Conservation (phyloP, 768 basidiomycete species). For the Hydnomerulius pinastri region DNA sequence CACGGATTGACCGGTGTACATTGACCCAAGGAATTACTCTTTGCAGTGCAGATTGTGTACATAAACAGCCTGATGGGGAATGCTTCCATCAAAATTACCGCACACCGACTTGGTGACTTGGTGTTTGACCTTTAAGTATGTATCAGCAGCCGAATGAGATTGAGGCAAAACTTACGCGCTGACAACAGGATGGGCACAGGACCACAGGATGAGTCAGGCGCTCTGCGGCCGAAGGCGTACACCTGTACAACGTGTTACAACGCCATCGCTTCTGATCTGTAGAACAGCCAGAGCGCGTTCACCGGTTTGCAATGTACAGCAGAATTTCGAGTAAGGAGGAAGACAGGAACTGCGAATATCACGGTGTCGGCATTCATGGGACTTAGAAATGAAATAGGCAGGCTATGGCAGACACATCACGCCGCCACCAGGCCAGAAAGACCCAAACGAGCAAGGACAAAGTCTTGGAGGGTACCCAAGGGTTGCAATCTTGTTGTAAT, state of each 20-base stretch:
- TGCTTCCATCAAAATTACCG: background rate
- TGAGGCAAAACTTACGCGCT: no score
- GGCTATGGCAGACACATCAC: no score
- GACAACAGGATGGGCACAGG: background rate
- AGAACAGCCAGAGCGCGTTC: background rate
- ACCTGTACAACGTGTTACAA: background rate
- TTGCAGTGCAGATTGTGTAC: background rate
- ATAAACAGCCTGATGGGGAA: background rate
- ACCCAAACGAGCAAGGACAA: no score
- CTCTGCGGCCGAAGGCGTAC: background rate
- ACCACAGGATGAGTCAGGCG: constrained; percentile 4
- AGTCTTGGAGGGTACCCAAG: no score
- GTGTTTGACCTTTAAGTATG: background rate
- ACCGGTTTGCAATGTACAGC: background rate
- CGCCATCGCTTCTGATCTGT: background rate
- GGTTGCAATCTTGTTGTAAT: no score
- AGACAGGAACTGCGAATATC: background rate
- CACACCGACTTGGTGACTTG: background rate
- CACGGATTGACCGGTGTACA: background rate
- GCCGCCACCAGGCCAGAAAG: no score
- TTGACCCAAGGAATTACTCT: background rate
- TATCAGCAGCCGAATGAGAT: no score
- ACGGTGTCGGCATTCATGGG: background rate
- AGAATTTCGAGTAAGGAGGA: no score
- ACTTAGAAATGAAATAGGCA: no score